Percentiles rank a stretch among this genome's conserved stretches.
Conservation (phyloP, 2,329 filamentous ascomycete species). For the Furcasterigmium sp. region DNA sequence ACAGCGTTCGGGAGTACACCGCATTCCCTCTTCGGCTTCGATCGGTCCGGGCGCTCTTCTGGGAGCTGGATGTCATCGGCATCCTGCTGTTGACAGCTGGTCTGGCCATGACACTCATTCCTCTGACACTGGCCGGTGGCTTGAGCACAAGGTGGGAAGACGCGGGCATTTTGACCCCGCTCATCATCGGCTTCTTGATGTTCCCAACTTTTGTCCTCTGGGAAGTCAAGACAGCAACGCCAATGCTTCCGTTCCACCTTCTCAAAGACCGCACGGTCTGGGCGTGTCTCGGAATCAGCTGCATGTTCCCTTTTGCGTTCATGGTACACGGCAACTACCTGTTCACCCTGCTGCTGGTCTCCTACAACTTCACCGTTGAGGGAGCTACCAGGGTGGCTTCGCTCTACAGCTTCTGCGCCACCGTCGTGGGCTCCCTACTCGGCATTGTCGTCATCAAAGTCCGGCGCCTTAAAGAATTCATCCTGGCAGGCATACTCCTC, state of each 20-base stretch:
- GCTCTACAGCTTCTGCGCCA: constrained; percentile 48
- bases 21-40: constrained; percentile 21
- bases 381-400: constrained; percentile 51
- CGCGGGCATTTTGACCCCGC: constrained; percentile 43
- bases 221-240: constrained; percentile 31
- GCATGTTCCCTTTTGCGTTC: constrained; percentile 47
- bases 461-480: constrained; percentile 52
- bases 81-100: constrained; percentile 39
- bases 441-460: constrained; percentile 47
- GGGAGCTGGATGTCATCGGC: constrained; percentile 48
- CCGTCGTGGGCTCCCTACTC: constrained; percentile 46
- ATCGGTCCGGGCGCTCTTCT: constrained; percentile 43
- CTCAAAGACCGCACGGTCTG: constrained; percentile 56
- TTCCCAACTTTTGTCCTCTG: constrained; percentile 46
- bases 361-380: constrained; percentile 49
- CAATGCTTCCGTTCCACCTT: constrained; percentile 50
- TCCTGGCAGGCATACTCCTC: constrained; percentile 51
- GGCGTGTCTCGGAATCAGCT: constrained; percentile 51
- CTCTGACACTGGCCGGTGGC: constrained; percentile 50
- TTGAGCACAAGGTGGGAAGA: constrained; percentile 40
- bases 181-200: constrained; percentile 43
- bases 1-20: constrained; percentile 36
- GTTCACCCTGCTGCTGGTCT: constrained; percentile 53
- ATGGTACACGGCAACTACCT: constrained; percentile 55
- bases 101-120: constrained; percentile 42